A percentile compares a stretch with the other conserved stretches of the same genome.
phyloP scores from a whole-genome alignment of 2,329 filamentous ascomycete species.

The Metarhizium humberi region DNA sequence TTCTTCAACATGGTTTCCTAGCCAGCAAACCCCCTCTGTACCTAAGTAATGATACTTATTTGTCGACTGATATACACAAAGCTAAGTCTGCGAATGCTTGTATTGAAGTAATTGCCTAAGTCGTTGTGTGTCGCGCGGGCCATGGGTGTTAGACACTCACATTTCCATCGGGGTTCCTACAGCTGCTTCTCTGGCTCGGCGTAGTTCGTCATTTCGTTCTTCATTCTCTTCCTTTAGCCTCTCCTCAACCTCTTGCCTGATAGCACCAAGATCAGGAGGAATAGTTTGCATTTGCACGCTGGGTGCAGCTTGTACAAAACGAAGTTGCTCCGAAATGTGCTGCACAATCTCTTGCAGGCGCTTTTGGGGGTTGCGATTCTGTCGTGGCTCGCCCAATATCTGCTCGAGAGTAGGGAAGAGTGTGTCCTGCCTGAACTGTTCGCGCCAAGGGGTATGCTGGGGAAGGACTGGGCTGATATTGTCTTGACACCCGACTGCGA shows the following conservation, averaged over 20 bases:
- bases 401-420: conserved; percentile 81
- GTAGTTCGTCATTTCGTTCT: conserved; percentile 44
- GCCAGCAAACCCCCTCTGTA: background rate
- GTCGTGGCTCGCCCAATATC: conserved; percentile 55
- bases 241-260: conserved; percentile 61
- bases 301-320: conserved; percentile 75
- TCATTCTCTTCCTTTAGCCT: conserved; percentile 55
- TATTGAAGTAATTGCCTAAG: background rate
- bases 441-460: conserved; percentile 70
- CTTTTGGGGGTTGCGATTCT: conserved; percentile 72
- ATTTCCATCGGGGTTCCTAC: conserved; percentile 48
- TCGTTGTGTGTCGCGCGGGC: background rate
- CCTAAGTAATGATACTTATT: background rate
- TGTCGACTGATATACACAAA: background rate
- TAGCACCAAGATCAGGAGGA: conserved; percentile 62
- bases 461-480: conserved; percentile 67
- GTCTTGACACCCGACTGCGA: conserved; percentile 68
- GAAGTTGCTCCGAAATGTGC: conserved; percentile 74
- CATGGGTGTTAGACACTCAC: conserved; percentile 11
- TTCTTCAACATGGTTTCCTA: no score
- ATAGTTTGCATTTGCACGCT: conserved; percentile 79
- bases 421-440: conserved; percentile 80
- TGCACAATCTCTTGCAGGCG: conserved; percentile 68
- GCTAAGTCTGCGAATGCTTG: background rate
- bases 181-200: conserved; percentile 46